Evolutionary conservation across 2,329 filamentous ascomycete species (phyloP), one percentile per base, ranked within the genome.

Genomic region (Ambrosiella beaveri): DNA sequence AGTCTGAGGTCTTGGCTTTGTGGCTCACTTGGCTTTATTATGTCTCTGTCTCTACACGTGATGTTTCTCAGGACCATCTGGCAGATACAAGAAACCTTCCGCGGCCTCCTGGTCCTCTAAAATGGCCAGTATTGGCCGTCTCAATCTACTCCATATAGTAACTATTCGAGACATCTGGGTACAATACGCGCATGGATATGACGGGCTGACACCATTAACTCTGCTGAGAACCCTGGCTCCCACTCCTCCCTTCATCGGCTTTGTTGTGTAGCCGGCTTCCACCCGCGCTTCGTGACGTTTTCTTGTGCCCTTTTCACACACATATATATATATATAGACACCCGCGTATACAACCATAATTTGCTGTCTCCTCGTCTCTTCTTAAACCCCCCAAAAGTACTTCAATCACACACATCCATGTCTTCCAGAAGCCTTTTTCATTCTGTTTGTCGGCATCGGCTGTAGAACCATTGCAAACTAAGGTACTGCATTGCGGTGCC

Each of bases 231-330:
- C 5, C 39, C 39, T 6, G 3, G 27, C 3, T n/a, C 11, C 9
- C 39, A 11, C 39, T n/a, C n/a, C 38, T 40, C 39, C 39, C 19
- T 27, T 51, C 17, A 36, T 51, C 13, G 47, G 19, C 47, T 27
- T 37, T 7, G 11, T 51, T 36, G 47, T 27, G 19, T 36, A 19
- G 27, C 47, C 47, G 19, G 47, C 13, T 51, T 51, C 27, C 27
- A 51, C 35, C 47, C 47, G 47, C 47, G 19, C 47, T 51, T 51
- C 47, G 47, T 51, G 19, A 51, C 47, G 47, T 51, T 51, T 51
- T 51, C 8, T 51, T 51, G 47, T 51, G 47, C 47, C 2, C 19
- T 51, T 12, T 47, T n/a, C 19, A 36, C 13, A 27, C 47, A 36
- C 45, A n/a, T 49, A 49, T 8, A 19, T 8, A 51, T 36, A 19